phyloP scores from a whole-genome alignment of 345 rosid genomes.

The Lumnitzera littorea region DNA sequence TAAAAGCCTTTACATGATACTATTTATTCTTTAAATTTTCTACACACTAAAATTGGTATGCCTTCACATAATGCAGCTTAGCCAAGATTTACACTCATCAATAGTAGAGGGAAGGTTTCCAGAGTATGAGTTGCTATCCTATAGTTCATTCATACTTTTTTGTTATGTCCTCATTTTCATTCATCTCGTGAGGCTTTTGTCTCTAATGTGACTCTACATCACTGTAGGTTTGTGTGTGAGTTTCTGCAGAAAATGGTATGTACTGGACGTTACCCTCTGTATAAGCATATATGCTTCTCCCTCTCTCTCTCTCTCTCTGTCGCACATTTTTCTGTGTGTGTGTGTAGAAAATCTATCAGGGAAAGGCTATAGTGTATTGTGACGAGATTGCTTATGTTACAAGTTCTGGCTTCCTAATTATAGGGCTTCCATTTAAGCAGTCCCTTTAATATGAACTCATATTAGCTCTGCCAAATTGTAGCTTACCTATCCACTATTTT shows the following conservation, averaged over 20 bases:
- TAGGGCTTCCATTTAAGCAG: too few relatives aligned
- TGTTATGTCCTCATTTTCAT: background rate
- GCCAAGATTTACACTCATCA: conserved; percentile 58
- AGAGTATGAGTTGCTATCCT: conserved; percentile 33
- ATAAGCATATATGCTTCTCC: background rate
- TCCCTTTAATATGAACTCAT: too few relatives aligned
- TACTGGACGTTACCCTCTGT: background rate
- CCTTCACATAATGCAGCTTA: conserved; percentile 41
- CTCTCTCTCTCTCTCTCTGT: background rate
- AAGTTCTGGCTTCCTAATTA: too few relatives aligned
- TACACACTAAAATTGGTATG: background rate
- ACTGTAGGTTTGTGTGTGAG: conserved; percentile 53
- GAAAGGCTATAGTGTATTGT: too few relatives aligned
- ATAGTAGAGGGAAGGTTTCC: conserved; percentile 53
- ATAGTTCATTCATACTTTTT: background rate
- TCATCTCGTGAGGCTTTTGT: background rate
- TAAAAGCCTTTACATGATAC: too few relatives aligned
- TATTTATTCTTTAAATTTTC: background rate
- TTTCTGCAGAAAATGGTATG: conserved; percentile 70
- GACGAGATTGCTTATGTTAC: too few relatives aligned
- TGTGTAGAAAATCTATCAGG: too few relatives aligned
- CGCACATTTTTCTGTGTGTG: too few relatives aligned
- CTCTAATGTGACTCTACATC: background rate
- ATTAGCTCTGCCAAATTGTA: too few relatives aligned
- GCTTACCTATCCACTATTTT: too few relatives aligned